phyloP scores from a whole-genome alignment of 306 rosid genomes.

The Glycine latifolia region DNA sequence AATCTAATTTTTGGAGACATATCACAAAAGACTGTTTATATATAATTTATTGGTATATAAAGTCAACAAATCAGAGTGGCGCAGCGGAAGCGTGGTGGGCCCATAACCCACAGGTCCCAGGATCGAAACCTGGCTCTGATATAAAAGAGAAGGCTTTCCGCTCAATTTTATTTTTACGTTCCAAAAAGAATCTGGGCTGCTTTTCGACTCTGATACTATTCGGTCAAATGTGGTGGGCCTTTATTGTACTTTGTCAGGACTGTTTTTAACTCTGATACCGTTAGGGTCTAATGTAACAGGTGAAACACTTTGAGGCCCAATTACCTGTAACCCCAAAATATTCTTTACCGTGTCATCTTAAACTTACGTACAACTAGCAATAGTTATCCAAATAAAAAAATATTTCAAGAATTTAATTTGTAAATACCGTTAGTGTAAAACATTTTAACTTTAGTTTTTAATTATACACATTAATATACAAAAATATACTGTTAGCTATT shows the following conservation, averaged over 20 bases:
- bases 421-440: background rate
- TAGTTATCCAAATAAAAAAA: too few species aligned
- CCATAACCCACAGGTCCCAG: slow-evolving; percentile 81
- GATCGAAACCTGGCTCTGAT: slow-evolving; percentile 88
- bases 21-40: background rate
- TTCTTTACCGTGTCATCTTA: background rate
- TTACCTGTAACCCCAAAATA: background rate
- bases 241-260: too few species aligned
- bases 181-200: background rate
- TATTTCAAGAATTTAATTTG: background rate
- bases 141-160: slow-evolving; percentile 38
- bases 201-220: background rate
- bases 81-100: slow-evolving; percentile 87
- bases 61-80: slow-evolving; percentile 66
- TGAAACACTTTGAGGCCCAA: slow-evolving; percentile 13
- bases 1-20: too few species aligned
- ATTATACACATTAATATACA: background rate
- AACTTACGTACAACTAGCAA: too few species aligned
- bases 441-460: background rate
- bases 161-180: accelerated
- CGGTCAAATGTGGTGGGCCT: slow-evolving; percentile 9
- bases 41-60: accelerated
- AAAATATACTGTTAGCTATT: too few species aligned
- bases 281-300: too few species aligned
- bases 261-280: too few species aligned